These are phyloP conservation scores for Lunularia cruciata DNA, from an alignment of 225 moss, liverwort and hornwort genomes.

Conservation along the genomic window DNA sequence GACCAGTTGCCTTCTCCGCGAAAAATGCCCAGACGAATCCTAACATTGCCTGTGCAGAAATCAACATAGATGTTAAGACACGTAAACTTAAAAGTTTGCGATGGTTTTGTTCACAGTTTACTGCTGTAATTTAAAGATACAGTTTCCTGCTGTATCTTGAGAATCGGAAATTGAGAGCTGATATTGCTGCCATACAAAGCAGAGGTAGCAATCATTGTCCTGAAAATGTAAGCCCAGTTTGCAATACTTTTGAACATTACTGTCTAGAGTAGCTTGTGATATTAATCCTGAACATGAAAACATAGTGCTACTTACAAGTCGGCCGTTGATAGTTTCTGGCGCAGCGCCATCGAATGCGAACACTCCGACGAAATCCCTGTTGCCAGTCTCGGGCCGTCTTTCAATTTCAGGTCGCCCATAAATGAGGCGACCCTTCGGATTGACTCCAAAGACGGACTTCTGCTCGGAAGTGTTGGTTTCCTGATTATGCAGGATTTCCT, in stretches of 20 bases:
- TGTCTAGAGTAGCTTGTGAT: too few relatives aligned
- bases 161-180: too few relatives aligned
- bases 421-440: constrained; percentile 20
- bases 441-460: constrained; percentile 40
- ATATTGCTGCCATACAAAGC: too few relatives aligned
- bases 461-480: constrained; percentile 35
- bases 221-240: too few relatives aligned
- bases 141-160: too few relatives aligned
- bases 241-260: too few relatives aligned
- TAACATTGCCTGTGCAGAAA: constrained; percentile 34
- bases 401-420: constrained; percentile 38
- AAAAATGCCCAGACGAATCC: constrained; percentile 24
- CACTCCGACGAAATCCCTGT: constrained; percentile 2
- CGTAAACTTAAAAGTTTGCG: too few relatives aligned
- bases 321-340: constrained; percentile 40
- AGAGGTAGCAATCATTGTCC: too few relatives aligned
- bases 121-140: too few relatives aligned
- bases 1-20: constrained; percentile 29
- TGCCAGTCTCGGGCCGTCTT: constrained; percentile 33
- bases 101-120: too few relatives aligned
- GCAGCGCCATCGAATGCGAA: constrained; percentile 39
- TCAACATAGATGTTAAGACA: too few relatives aligned
- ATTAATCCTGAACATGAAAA: too few relatives aligned
- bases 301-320: constrained; percentile 10
- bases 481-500: constrained; percentile 35